Conservation (phyloP, 768 basidiomycete species). For the Lentinus tigrinus region DNA sequence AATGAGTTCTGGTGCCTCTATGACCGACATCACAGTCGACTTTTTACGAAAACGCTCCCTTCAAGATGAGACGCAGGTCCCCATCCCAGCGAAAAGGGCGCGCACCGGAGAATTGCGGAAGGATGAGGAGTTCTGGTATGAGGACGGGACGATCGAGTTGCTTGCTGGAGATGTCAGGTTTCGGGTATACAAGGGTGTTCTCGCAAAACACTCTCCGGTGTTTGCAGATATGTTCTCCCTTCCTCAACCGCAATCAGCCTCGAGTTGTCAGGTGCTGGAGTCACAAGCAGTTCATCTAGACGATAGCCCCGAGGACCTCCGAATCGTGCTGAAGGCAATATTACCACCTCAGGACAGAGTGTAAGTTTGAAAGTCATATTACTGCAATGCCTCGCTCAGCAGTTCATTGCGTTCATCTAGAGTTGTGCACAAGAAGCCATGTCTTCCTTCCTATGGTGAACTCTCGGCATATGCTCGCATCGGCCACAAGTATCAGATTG, state of each 20-base stretch:
- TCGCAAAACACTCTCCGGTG: slow-evolving; percentile 11
- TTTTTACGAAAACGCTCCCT: too few species aligned
- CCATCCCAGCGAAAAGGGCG: background rate
- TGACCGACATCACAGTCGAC: too few species aligned
- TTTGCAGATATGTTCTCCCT: background rate
- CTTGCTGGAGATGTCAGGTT: slow-evolving; percentile 22
- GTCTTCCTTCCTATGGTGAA: background rate
- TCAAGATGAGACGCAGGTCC: background rate
- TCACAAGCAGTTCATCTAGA: background rate
- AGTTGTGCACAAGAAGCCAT: background rate
- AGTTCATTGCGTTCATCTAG: background rate
- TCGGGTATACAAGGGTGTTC: slow-evolving; percentile 22
- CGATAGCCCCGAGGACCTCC: background rate
- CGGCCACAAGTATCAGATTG: background rate
- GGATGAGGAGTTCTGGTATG: slow-evolving; percentile 25
- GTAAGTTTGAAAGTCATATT: too few species aligned
- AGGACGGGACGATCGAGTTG: slow-evolving; percentile 27
- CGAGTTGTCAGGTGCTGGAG: background rate
- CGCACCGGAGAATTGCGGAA: background rate
- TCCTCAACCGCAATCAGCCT: background rate
- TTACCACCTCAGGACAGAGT: background rate
- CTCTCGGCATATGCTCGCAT: background rate
- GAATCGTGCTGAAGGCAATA: background rate
- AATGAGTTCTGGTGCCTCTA: too few species aligned
- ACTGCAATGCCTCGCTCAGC: background rate